Evolutionary conservation across 768 basidiomycete species (phyloP), one percentile per base, ranked within the genome.

Genomic region (Termitomyces sp.): DNA sequence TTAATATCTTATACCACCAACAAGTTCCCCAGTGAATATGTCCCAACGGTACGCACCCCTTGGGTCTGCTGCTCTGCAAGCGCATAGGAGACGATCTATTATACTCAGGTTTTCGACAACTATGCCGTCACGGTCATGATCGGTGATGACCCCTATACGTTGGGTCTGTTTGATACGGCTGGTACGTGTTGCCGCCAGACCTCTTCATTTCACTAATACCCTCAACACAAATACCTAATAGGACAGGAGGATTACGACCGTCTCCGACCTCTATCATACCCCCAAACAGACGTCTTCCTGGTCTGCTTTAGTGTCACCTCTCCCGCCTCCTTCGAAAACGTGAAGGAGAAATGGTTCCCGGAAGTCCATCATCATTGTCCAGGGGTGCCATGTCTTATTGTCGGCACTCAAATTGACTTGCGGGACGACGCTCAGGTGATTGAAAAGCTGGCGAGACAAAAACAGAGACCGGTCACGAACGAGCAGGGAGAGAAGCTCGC

Each of bases 51-150:
- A 77, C 72, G 90, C 84, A 45, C 44, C 59, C 63, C 62, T 61
- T 65, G 63, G 60, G 63, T 57, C 65, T 60, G 54, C 64, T 59
- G 53, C 54, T 69, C 64, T 57, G 62, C 57, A 59, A 51, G 51
- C 51, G 47, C 51, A 59, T 36, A 60, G 63, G 45, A 64, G 42
- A 54, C 59, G 56, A 63, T 51, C 42, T 56, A 52, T 68, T 31
- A 42, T 56, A 60, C 54, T 18, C 75, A 92, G 91, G 89, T 94
- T 59, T 94, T 94, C 73, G 92, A 96, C 75, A 96, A 96, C 75
- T 95, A 95, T 76, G 97, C 97, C 60, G 97, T 98, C 61, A 98
- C 96, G n/a, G 97, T 99, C 58, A 98, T 99, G 97, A 98, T 99
- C 76, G 96, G 96, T 54, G 97, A 98, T 68, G 96, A 98, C 75